Evolutionary conservation across 805 yeast species (phyloP), one percentile per base, ranked within the genome.

Genomic region (Candida nemodendra): DNA sequence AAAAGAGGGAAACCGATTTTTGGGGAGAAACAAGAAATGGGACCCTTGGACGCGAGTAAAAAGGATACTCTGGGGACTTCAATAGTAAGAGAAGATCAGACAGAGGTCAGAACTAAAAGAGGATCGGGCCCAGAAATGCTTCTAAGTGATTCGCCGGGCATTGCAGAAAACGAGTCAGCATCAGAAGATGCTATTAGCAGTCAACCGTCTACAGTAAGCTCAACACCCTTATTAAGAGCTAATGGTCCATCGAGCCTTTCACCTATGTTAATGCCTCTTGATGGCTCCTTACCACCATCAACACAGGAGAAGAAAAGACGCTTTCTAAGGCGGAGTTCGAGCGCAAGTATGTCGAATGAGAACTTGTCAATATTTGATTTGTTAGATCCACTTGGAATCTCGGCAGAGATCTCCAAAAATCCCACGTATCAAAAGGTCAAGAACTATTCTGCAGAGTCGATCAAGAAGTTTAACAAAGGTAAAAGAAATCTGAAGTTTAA

Each of bases 341-440:
- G 39, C 15, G 44, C 60, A 7, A 43, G 47, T 21, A n/a, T 45
- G 14, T 30, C 32, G 13, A 9, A 46, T n/a, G 66, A 62, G 3
- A 57, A 50, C 19, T 32, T 56, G 1, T 45, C 63, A 1, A 37
- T 61, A 5, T 52, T 62, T 34, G 65, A 62, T 29, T 32, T 62
- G 18, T 37, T 62, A 14, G 64, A 59, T 39, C 64, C 65, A 4
- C 42, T 50, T 4, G 33, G 50, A 9, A 23, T 58, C 18, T 53
- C 57, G 3, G 32, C 54, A 9, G 57, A 56, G 35, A 39, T 53
- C 5, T 39, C 52, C 14, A 51, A 46, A 28, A 42, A 48, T 16
- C 53, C 50, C 2, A 51, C 64, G 3, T 54, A 54, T 34, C 54
- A 53, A 28, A 56, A 57, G 44, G 57, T 59, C 16, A 50, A 53